Percentiles rank a stretch among this genome's conserved stretches.
phyloP scores from a whole-genome alignment of 768 basidiomycete species.

The Neoboletus subvelutipes region DNA sequence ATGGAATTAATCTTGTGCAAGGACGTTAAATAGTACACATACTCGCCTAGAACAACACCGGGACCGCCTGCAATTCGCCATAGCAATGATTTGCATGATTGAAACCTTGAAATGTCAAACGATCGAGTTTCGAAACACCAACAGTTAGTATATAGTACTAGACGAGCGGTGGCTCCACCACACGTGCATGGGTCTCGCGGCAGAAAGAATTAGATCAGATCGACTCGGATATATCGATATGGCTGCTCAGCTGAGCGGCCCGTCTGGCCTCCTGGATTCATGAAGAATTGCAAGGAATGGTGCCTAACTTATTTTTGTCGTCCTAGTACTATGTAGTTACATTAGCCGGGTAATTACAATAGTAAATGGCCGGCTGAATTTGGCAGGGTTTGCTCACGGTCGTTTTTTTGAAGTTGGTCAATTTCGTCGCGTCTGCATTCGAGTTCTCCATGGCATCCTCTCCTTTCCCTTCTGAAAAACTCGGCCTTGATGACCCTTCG shows the following conservation, averaged over 20 bases:
- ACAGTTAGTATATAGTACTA: not conserved
- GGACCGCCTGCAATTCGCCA: not conserved
- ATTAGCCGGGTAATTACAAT: not conserved
- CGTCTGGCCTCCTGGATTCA: too few species aligned
- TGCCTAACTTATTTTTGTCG: too few species aligned
- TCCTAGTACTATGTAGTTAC: too few species aligned
- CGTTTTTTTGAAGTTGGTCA: constrained; percentile 36
- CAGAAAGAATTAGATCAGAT: too few species aligned
- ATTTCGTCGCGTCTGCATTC: constrained; percentile 16
- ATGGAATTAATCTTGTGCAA: not conserved
- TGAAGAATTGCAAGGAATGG: too few species aligned
- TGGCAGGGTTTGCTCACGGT: constrained; percentile 29
- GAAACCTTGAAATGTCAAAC: not conserved
- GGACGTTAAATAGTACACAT: not conserved
- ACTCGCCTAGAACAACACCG: not conserved
- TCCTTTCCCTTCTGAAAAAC: constrained; percentile 40
- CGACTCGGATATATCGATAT: too few species aligned
- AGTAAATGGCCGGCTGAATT: constrained; percentile 4
- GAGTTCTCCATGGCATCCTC: constrained; percentile 45
- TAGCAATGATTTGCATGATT: not conserved
- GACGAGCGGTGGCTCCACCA: not conserved
- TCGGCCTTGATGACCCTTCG: constrained; percentile 39
- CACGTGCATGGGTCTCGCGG: too few species aligned
- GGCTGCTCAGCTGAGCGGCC: too few species aligned
- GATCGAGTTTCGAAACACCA: not conserved